Conservation (phyloP, 2,329 filamentous ascomycete genomes). For the Fusarium abutilonis region DNA sequence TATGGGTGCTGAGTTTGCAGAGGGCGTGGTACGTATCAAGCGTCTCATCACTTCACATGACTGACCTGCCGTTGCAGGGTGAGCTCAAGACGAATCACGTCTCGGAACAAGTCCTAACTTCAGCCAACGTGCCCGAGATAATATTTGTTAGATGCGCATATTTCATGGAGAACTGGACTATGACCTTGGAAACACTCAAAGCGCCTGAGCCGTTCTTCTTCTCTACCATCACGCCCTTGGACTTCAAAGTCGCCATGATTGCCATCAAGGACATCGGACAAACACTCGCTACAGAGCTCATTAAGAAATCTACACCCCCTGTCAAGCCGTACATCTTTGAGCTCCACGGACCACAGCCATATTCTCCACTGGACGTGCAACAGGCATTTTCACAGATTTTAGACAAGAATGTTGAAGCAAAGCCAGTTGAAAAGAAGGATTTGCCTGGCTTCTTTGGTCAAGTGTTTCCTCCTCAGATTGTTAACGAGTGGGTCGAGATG, state of each 20-base stretch:
- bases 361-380: constrained; percentile 47
- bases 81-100: constrained; percentile 51
- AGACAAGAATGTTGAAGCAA: constrained; percentile 43
- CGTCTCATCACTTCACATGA: background rate
- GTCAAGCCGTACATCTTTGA: constrained; percentile 46
- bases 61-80: constrained; percentile 42
- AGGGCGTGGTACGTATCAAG: constrained; percentile 45
- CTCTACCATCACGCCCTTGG: constrained; percentile 49
- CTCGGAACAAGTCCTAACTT: constrained; percentile 44
- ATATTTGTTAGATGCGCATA: constrained; percentile 49
- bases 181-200: constrained; percentile 42
- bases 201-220: constrained; percentile 46
- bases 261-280: constrained; percentile 42
- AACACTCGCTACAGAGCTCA: constrained; percentile 41
- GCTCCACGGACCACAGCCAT: constrained; percentile 46
- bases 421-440: constrained; percentile 41
- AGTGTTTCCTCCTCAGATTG: constrained; percentile 40
- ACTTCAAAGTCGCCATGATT: constrained; percentile 49
- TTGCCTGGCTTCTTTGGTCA: constrained; percentile 35
- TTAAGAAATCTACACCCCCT: constrained; percentile 31
- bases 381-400: constrained; percentile 44
- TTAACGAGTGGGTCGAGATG: constrained; percentile 48
- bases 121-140: constrained; percentile 35
- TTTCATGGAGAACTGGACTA: constrained; percentile 55
- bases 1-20: constrained; percentile 47